phyloP scores from a whole-genome alignment of 2,329 filamentous ascomycete species.

The Alternaria gansuensis region DNA sequence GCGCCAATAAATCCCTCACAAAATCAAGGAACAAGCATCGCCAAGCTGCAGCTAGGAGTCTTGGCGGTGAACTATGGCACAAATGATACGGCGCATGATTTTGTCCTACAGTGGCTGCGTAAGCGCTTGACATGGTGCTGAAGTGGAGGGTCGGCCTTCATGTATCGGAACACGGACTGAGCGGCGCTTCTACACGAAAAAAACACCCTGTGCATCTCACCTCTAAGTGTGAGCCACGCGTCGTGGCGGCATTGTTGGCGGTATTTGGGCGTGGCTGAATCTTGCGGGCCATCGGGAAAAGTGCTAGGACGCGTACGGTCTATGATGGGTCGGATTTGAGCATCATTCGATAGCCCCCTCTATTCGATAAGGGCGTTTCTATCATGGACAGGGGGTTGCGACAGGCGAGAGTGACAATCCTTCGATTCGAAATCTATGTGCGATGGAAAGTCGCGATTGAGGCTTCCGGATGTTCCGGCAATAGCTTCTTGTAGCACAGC shows the following conservation, averaged over 20 bases:
- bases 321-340: no score
- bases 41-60: slow-evolving; percentile 32
- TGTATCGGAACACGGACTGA: neutral
- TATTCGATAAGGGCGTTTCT: neutral
- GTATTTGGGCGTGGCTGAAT: neutral
- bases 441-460: neutral
- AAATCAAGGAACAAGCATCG: slow-evolving; percentile 37
- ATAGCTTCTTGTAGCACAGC: slow-evolving; percentile 19
- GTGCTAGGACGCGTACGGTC: neutral
- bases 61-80: slow-evolving; percentile 42
- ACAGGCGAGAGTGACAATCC: neutral
- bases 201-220: neutral
- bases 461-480: slow-evolving; percentile 3
- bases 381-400: neutral
- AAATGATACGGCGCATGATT: slow-evolving; percentile 18
- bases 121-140: slow-evolving; percentile 11
- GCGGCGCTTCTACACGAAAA: neutral
- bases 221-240: neutral
- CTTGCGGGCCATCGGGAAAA: neutral
- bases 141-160: neutral
- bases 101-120: slow-evolving; percentile 30
- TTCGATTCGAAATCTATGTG: neutral
- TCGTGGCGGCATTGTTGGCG: neutral
- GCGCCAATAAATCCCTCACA: slow-evolving; percentile 38
- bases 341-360: neutral